These are phyloP conservation scores for Dactylellina sp. DNA, from an alignment of 2,329 filamentous ascomycete genomes.

Conservation along the genomic window DNA sequence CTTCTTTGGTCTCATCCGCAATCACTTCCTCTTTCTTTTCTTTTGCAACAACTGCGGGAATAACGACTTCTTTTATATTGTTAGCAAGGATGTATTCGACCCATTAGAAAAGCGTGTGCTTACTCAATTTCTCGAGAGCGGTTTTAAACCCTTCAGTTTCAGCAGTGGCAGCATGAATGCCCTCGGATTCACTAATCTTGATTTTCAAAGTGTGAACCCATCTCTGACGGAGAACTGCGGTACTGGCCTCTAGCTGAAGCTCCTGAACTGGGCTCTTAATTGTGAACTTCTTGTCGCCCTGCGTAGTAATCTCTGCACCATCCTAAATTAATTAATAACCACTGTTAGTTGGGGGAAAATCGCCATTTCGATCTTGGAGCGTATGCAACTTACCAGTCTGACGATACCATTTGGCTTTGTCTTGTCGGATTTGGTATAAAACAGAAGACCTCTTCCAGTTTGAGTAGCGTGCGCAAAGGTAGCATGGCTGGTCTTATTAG, in stretches of 20 bases:
- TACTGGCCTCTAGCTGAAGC: conserved; percentile 94
- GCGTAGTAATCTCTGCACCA: conserved; percentile 78
- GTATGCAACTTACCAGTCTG: conserved; percentile 75
- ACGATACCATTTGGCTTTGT: conserved; percentile 82
- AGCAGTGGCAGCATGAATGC: conserved; percentile 77
- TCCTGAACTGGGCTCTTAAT: conserved; percentile 84
- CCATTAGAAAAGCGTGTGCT: too few relatives aligned
- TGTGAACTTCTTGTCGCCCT: conserved; percentile 80
- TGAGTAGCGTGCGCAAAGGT: conserved; percentile 81
- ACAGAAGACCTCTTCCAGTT: conserved; percentile 94
- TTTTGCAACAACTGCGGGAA: conserved; percentile 62
- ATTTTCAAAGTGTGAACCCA: conserved; percentile 88
- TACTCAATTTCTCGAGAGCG: conserved; percentile 75
- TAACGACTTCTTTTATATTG: conserved; percentile 60
- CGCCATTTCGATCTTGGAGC: too few relatives aligned
- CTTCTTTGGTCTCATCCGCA: conserved; percentile 60
- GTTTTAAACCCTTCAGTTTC: conserved; percentile 90
- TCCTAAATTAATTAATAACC: conserved; percentile 66
- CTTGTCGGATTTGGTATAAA: conserved; percentile 93
- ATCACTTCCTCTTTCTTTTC: conserved; percentile 63
- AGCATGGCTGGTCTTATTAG: conserved; percentile 80
- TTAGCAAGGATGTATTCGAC: too few relatives aligned
- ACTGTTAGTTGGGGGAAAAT: too few relatives aligned
- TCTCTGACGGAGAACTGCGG: conserved; percentile 82
- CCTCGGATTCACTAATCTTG: conserved; percentile 87